Base-by-base conservation (phyloP, 2,329 filamentous ascomycete species). In the Talaromyces islandicus region DNA sequence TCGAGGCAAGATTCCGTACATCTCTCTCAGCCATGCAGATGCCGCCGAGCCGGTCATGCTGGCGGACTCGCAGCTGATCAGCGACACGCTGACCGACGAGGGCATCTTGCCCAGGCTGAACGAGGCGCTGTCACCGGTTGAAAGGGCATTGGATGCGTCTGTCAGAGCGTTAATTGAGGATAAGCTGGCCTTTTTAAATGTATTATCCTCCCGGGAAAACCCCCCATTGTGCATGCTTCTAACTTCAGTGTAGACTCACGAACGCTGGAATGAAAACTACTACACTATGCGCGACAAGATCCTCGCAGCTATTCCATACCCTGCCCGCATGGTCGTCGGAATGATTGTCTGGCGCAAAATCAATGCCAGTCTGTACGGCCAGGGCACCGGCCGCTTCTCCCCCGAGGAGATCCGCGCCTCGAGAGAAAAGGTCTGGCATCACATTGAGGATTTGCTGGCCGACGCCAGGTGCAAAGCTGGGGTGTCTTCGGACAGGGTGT, bases 181-280 rank as follows among this genome's bases (percentile, higher is more conserved):
- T 21, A 85, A 82, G 68, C 63, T 85, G 14, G 83, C 82, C 66
- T 87, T 87, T 63, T 85, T 81, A 60, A 74, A 80, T 27, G 79
- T 82, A 61, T 41, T 70, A 17, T 32, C 29, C 11, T 12, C 41
- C n/a, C 11, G 4, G 7, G 14, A 12, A 19, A 14, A n/a, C n/a
- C n/a, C n/a, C n/a, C 43, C 24, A 21, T 46, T 46, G 12, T 21
- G 17, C 43, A 24, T 46, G 10, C 4, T 21, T 46, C 9, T 21
- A 29, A 41, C 10, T 9, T 55, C 14, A 14, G 32, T 14, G 38
- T 58, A 81, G 77, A 69, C 63, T 0, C 75, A 77, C 46, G 85
- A 88, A 71, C 75, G 79, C 62, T 88, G 85, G 85, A 68, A 78
- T 2, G 73, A 83, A 59, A 86, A 88, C 67, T 87, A 83, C 73